Evolutionary conservation across 2,329 filamentous ascomycete species (phyloP), one percentile per base, ranked within the genome.

Genomic region (Ascocoryne sarcoides): DNA sequence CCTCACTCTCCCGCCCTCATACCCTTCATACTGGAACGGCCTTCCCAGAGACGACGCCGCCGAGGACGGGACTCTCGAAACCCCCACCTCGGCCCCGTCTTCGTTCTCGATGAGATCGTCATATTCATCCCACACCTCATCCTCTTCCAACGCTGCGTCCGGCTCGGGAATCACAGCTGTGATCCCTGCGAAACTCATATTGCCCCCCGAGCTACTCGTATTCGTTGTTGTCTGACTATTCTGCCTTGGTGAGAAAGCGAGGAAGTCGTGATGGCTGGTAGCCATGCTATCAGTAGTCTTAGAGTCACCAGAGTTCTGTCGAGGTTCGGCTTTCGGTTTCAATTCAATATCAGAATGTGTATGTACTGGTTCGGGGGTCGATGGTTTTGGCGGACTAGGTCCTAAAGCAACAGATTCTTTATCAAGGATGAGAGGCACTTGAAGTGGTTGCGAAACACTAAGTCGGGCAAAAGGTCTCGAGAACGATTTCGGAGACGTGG

Each of bases 71-170:
- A 62, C 62, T 47, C 66, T 65, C 7, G 12, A 7, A 12, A 26
- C 23, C 12, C 23, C 23, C n/a, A n/a, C n/a, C n/a, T n/a, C n/a
- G 21, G 55, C 43, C 1, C 59, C 58, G 8, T 69, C 71, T 9
- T 70, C 71, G 9, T 85, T 80, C 38, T 84, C 84, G 39, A 95
- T 74, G 10, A 95, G 66, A 53, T 95, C 90, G 50, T 96, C 81
- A 57, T 93, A 95, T 62, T 96, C 90, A 44, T 89, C 81, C 90
- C 90, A 96, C 2, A 95, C 74, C 57, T 95, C 90, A 53, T 95
- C 90, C 49, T 93, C 84, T 62, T 94, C 90, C 37, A 81, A 70
- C 0, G 76, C 79, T 3, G 78, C 76, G 32, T 68, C 69, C 1
- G 75, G 68, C 3, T 68, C 65, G 0, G 83, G 82, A 16, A 84